Percentiles rank a stretch among this genome's conserved stretches.
Conservation (phyloP, 495 filamentous ascomycete genomes). For the Penicillium bovifimosum region DNA sequence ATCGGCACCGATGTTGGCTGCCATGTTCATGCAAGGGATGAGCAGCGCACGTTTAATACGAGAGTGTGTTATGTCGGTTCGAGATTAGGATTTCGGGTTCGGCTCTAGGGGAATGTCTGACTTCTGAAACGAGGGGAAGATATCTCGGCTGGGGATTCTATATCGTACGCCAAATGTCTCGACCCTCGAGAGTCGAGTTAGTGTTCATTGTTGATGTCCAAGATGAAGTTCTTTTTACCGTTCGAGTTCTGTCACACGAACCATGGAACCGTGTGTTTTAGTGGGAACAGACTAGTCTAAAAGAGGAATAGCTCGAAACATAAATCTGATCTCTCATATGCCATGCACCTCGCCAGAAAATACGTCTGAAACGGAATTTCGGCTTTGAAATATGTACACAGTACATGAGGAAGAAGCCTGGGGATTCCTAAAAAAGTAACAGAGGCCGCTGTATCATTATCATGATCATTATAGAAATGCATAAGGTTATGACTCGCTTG, state of each 20-base stretch:
- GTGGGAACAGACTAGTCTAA: background rate
- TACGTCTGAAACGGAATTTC: conserved; percentile 14
- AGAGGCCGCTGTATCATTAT: background rate
- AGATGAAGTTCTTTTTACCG: background rate
- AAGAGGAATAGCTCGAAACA: conserved; percentile 4
- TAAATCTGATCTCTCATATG: conserved; percentile 28
- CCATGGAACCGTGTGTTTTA: background rate
- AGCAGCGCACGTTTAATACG: conserved; percentile 3
- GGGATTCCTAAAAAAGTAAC: background rate
- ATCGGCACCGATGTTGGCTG: conserved; percentile 4
- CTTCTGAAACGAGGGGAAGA: background rate
- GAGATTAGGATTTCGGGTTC: background rate
- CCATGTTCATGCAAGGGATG: conserved; percentile 22
- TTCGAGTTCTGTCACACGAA: background rate
- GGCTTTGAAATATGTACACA: conserved; percentile 13
- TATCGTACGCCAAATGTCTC: background rate
- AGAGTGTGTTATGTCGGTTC: background rate
- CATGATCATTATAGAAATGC: conserved; percentile 17
- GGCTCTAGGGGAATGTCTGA: background rate
- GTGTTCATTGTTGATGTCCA: background rate
- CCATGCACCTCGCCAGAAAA: conserved; percentile 7
- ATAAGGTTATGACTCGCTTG: background rate
- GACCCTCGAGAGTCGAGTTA: too few species aligned
- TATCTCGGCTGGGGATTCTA: background rate
- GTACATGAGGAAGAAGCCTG: background rate